Evolutionary conservation across 208 protist species (phyloP).

Genomic region (Acanthamoeba healyi): DNA sequence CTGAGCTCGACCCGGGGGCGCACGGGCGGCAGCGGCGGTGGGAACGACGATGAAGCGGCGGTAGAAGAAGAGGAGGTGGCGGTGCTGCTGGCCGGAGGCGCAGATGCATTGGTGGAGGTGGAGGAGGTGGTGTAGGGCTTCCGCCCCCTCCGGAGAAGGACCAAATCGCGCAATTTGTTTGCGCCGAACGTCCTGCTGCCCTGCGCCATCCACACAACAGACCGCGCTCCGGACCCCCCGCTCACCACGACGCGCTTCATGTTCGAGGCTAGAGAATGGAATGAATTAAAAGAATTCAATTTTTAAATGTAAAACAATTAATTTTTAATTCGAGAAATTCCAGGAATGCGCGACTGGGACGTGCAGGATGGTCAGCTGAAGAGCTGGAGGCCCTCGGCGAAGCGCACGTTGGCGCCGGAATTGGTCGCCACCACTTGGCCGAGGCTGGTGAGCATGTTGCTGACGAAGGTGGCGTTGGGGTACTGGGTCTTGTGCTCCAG

Average conservation of each 20-base stretch:
- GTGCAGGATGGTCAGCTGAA: neutral
- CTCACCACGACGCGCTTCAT: no score
- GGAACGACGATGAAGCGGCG: neutral
- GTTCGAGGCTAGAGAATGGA: no score
- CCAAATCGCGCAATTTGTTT: no score
- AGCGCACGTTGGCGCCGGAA: neutral
- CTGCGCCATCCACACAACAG: no score
- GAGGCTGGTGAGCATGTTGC: neutral
- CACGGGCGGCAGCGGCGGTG: neutral
- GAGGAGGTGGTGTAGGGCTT: neutral
- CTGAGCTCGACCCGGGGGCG: neutral
- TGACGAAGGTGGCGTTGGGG: constrained; percentile 3
- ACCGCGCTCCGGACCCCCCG: no score
- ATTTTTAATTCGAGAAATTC: neutral
- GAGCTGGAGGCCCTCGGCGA: constrained; percentile 19
- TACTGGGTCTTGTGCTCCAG: constrained; percentile 72
- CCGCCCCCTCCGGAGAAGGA: no score
- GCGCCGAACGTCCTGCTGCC: no score
- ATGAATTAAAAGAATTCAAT: no score
- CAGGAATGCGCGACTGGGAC: no score
- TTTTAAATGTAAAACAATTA: no score
- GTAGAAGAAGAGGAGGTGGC: neutral
- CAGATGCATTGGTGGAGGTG: neutral
- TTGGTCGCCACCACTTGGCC: neutral
- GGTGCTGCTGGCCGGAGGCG: neutral